These are phyloP conservation scores for Erodium maritimum DNA, from an alignment of 345 rosid species.

Conservation along the genomic window DNA sequence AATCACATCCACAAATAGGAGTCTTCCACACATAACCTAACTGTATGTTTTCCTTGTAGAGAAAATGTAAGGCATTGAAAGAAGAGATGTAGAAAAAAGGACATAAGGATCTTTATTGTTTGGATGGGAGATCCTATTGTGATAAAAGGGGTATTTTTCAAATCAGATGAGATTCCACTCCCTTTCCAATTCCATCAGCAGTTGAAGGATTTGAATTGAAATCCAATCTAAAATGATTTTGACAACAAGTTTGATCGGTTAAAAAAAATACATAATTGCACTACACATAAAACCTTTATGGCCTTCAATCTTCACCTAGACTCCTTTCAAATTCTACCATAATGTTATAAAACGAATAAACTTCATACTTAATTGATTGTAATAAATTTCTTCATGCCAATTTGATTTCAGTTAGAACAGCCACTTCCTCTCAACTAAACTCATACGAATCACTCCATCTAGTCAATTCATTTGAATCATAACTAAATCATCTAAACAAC, in stretches of 20 bases:
- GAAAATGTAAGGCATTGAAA: no score
- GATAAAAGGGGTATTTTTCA: background rate
- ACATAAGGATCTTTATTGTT: no score
- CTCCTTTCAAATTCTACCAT: background rate
- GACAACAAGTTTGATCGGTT: background rate
- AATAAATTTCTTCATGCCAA: background rate
- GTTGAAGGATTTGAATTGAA: background rate
- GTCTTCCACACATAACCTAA: no score
- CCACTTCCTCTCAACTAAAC: background rate
- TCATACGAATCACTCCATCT: background rate
- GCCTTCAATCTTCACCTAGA: background rate
- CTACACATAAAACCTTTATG: background rate
- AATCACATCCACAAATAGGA: no score
- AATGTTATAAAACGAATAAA: no score
- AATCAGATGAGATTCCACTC: background rate
- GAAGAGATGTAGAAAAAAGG: no score
- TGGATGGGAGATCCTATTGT: background rate
- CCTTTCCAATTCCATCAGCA: background rate
- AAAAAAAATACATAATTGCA: background rate
- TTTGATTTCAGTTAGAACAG: background rate
- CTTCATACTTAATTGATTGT: no score
- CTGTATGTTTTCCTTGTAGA: no score
- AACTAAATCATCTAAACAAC: background rate
- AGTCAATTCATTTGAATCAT: background rate
- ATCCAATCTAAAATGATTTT: background rate